phyloP scores from a whole-genome alignment of 2,329 filamentous ascomycete genomes.

The Scedosporium apiospermum region DNA sequence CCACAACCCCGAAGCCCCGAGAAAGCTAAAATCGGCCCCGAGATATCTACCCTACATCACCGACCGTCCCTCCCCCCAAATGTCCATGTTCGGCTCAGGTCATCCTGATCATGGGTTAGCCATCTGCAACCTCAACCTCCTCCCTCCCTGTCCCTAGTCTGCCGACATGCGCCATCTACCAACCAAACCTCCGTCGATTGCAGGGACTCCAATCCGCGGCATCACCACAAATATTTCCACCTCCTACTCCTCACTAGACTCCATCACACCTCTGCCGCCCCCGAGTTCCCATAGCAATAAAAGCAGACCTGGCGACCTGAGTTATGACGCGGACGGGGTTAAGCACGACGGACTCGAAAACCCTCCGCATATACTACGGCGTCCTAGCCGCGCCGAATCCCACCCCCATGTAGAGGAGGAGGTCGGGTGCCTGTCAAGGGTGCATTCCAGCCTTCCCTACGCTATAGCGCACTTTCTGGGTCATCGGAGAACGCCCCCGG shows the following conservation, averaged over 20 bases:
- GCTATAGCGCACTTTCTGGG: slow-evolving; percentile 62
- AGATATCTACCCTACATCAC: background rate
- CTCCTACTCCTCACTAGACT: background rate
- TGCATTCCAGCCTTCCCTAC: slow-evolving; percentile 42
- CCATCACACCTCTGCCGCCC: background rate
- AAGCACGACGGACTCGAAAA: background rate
- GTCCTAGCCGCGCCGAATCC: background rate
- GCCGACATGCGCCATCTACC: background rate
- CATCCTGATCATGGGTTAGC: background rate
- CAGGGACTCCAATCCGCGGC: background rate
- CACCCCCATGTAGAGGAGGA: background rate
- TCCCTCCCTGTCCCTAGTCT: background rate
- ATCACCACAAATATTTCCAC: background rate
- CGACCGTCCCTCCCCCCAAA: background rate
- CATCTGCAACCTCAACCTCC: background rate
- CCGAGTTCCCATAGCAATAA: background rate
- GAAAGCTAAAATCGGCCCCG: background rate
- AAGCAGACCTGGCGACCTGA: background rate
- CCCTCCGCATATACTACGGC: background rate
- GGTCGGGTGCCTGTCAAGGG: background rate
- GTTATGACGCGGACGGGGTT: background rate
- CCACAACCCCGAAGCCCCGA: background rate
- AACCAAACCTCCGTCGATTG: background rate
- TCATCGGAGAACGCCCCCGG: slow-evolving; percentile 34
- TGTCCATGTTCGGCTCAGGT: background rate